Base-by-base conservation (phyloP, 768 basidiomycete genomes). In the Hydnomerulius pinastri region DNA sequence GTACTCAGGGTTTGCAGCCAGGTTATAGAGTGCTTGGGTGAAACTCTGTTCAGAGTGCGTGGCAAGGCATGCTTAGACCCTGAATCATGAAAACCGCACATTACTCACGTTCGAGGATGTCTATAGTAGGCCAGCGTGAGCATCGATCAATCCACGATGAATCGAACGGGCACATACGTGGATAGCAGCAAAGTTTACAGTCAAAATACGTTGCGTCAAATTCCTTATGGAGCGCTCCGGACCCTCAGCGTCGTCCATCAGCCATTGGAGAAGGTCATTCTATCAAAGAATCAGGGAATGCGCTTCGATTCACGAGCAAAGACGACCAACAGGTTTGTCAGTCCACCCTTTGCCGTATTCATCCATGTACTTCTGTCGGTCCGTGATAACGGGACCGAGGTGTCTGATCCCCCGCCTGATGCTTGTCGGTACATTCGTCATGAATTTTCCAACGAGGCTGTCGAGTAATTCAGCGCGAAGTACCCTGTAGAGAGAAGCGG, bases 1-100 rank as follows among this genome's bases (percentile, higher is more conserved):
- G 37, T 64, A 72, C 43, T 71, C 54, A 4, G 74, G 71, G 21
- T 68, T 47, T 0, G 70, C 63, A 4, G 71, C 74, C 5, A 78
- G 66, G 41, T 65, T 49, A 36, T 64, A 69, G 0, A 78, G 52
- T 0, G 68, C 70, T 20, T 71, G 67, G 0, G 66, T 66, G 27
- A 74, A 63, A 29, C 51, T 63, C 71, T 73, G 21, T 7, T 3
- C 10, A n/a, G 11, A 41, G 42, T 11, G 39, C 9, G 8, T 23
- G 13, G 20, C 18, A 13, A 10, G 24, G 43, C 4, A 42, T 41
- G 2, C 4, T 23, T 6, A 9, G 44, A 46, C n/a, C 18, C 30
- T 39, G 48, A 38, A 21, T 10, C 11, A n/a, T 5, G 9, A 18
- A 17, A 24, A 17, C 23, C 21, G 27, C 6, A n/a, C 11, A 28